A percentile compares a stretch with the other conserved stretches of the same genome.
Conservation (phyloP, 1,139 yeast species). For the Hemisphaericaspora subhashii region DNA sequence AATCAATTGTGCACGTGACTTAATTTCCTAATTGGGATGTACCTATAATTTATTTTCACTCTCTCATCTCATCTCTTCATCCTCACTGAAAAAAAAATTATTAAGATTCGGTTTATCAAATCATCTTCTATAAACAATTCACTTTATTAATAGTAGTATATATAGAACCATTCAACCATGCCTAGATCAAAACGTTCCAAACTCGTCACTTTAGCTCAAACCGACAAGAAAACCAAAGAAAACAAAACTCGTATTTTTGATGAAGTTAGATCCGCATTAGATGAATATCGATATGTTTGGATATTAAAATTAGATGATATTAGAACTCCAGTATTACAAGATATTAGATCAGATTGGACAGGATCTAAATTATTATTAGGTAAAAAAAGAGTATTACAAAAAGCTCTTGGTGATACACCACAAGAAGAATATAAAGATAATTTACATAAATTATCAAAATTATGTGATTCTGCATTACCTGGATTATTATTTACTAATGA, state of each 20-base stretch:
- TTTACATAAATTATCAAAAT: slow-evolving; percentile 63
- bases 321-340: slow-evolving; percentile 94
- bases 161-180: slow-evolving; percentile 41
- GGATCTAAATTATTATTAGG: slow-evolving; percentile 90
- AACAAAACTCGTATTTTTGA: slow-evolving; percentile 90
- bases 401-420: slow-evolving; percentile 83
- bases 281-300: slow-evolving; percentile 77
- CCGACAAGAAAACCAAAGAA: slow-evolving; percentile 93
- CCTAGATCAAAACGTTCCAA: slow-evolving; percentile 95
- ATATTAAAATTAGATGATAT: slow-evolving; percentile 86
- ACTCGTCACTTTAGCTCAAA: slow-evolving; percentile 92
- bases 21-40: background rate
- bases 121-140: too few relatives aligned
- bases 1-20: background rate
- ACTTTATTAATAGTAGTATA: background rate
- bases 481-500: slow-evolving; percentile 91
- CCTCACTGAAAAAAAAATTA: too few relatives aligned
- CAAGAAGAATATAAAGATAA: slow-evolving; percentile 91
- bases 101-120: too few relatives aligned
- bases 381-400: slow-evolving; percentile 87
- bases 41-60: too few relatives aligned
- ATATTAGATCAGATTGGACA: slow-evolving; percentile 86
- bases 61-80: too few relatives aligned
- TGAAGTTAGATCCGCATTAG: slow-evolving; percentile 81
- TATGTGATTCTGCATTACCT: slow-evolving; percentile 62